Conservation (phyloP, 495 filamentous ascomycete species). For the Jackrogersella minutella region DNA sequence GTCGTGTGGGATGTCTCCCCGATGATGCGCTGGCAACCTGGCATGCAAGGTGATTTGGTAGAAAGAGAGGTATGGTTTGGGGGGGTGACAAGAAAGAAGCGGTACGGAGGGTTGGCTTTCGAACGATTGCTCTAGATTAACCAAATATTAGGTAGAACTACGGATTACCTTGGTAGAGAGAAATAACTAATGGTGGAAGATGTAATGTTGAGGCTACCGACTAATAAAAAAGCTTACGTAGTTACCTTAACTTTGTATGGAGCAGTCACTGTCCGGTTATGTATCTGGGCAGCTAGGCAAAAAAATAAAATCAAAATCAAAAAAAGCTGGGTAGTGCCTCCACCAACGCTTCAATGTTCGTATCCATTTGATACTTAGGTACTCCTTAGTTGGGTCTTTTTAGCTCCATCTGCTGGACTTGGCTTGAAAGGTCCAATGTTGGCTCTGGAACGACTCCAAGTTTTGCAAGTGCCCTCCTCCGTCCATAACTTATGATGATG, state of each 20-base stretch:
- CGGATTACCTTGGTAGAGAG: background rate
- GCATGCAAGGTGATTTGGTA: constrained; percentile 42
- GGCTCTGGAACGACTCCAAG: background rate
- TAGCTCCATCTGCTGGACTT: constrained; percentile 17
- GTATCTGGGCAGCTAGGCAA: constrained; percentile 8
- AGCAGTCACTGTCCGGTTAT: constrained; percentile 22
- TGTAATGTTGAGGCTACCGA: constrained; percentile 9
- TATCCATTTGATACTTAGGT: background rate
- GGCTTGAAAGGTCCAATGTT: background rate
- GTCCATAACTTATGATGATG: background rate
- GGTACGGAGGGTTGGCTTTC: constrained; percentile 19
- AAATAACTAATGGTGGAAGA: background rate
- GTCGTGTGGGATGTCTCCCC: constrained; percentile 35
- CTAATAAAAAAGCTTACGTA: constrained; percentile 14
- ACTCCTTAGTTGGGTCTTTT: background rate
- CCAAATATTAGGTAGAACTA: background rate
- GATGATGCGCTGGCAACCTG: constrained; percentile 40
- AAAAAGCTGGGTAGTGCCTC: too few relatives aligned
- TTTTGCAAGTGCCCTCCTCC: constrained; percentile 4
- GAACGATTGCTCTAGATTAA: constrained; percentile 1
- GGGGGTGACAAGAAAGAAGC: constrained; percentile 13
- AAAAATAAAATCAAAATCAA: too few relatives aligned
- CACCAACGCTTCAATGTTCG: constrained; percentile 15
- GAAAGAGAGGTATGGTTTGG: background rate
- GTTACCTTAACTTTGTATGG: constrained; percentile 17